These are phyloP conservation scores for Dictyostelium intermedium DNA, from an alignment of 78 protist species.

Conservation along the genomic window DNA sequence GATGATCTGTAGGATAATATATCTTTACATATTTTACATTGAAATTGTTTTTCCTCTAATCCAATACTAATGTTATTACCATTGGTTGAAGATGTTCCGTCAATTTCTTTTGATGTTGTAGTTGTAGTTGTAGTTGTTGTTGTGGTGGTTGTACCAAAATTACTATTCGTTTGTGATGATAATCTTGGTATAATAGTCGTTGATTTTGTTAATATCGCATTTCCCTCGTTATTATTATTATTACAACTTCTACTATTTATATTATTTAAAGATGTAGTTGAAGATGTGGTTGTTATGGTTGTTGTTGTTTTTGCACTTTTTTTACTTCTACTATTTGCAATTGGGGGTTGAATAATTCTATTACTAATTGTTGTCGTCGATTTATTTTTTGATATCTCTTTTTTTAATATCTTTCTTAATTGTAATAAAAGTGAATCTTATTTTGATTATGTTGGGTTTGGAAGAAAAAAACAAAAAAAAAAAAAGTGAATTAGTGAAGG, in stretches of 20 bases:
- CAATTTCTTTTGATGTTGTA: not conserved
- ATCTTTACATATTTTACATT: not conserved
- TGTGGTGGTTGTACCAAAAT: not conserved
- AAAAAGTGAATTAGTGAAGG: no score
- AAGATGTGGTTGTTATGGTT: not conserved
- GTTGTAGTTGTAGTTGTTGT: not conserved
- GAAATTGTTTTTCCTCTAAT: not conserved
- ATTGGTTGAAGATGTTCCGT: not conserved
- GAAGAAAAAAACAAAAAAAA: no score
- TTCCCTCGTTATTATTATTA: not conserved
- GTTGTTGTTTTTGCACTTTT: not conserved
- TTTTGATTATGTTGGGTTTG: no score
- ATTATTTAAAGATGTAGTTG: not conserved
- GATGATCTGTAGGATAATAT: not conserved
- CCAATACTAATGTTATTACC: not conserved
- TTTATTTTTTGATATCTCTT: not conserved
- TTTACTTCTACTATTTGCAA: not conserved
- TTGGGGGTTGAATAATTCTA: not conserved
- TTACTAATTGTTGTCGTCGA: not conserved
- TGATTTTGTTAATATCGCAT: not conserved
- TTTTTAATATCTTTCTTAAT: not conserved
- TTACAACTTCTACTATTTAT: no score
- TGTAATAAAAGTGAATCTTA: not conserved
- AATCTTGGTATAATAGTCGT: not conserved
- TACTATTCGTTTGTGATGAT: not conserved